Conservation (phyloP, 176 grass and related monocot species). For the Pontederia paniculata region DNA sequence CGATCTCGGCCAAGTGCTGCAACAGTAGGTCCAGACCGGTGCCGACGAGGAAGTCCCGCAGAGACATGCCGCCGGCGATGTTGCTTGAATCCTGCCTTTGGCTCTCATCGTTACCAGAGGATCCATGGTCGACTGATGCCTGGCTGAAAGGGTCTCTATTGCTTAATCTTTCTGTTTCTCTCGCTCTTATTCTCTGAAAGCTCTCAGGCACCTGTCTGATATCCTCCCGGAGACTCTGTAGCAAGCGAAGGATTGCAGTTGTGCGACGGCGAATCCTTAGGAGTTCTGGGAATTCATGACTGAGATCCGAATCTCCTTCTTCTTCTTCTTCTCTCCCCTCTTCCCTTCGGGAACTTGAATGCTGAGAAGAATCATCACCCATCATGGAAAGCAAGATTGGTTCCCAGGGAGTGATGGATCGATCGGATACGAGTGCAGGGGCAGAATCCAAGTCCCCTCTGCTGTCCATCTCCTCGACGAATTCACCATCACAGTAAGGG, state of each 20-base stretch:
- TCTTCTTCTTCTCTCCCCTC: constrained; percentile 5
- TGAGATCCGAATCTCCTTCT: neutral
- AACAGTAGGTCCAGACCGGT: constrained; percentile 3
- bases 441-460: constrained; percentile 3
- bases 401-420: constrained; percentile 3
- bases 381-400: constrained; percentile 8
- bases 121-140: neutral
- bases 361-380: neutral
- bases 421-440: neutral
- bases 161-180: neutral
- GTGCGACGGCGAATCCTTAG: neutral
- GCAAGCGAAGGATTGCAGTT: constrained; percentile 10
- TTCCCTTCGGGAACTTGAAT: neutral
- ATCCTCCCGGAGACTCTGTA: neutral
- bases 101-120: neutral
- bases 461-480: constrained; percentile 12
- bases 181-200: neutral
- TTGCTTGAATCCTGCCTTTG: neutral
- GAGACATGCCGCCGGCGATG: neutral
- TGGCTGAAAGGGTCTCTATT: constrained; percentile 8
- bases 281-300: neutral
- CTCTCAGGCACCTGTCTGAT: neutral
- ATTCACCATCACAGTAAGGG: constrained; percentile 15
- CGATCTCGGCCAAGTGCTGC: constrained; percentile 12
- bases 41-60: constrained; percentile 5